Base-by-base conservation (phyloP, 2,329 filamentous ascomycete genomes). In the Beauveria rudraprayagi region DNA sequence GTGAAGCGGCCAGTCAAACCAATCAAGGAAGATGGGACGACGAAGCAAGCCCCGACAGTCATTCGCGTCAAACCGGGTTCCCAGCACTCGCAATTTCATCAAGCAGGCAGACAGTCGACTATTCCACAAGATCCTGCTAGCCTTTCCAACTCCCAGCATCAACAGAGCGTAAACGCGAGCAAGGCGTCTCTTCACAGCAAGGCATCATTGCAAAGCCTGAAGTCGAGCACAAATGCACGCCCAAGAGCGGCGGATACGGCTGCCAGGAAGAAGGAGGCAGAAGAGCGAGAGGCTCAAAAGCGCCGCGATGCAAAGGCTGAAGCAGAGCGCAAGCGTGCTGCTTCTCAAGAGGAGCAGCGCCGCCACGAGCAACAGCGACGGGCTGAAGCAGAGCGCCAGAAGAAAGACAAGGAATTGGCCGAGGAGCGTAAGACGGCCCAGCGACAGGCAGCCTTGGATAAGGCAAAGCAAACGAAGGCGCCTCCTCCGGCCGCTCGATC, bases 221-320 rank as follows among this genome's bases (percentile, higher is more conserved):
- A 89, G 71, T 69, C 73, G 0, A 84, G 85, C n/a, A 81, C 86
- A 37, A 80, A 78, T n/a, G 79, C 82, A 2, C 85, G 87, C 56
- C 83, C 86, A 0, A 90, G 89, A 70, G 88, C 89, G 2, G 77
- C 92, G 24, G 85, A 92, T 59, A 80, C 89, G 53, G 90, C 88
- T 2, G 89, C 90, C 44, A 88, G 86, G 69, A 92, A 92, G 73
- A 93, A 89, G 70, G 91, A 96, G 71, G 88, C 87, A 70, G 92
- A 96, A 67, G 91, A 95, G 70, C 85, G 86, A 53, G 90, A 92
- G 65, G 84, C 85, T 16, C 87, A 92, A 68, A 85, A 87, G 55
- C 93, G 91, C 69, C 86, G 87, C 9, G 90, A 95, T 22, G 86
- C 88, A 43, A 96, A 95, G 74, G 83, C 86, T 17, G 90, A 95